Conservation (phyloP, 768 basidiomycete species). For the Termitomyces sp. region DNA sequence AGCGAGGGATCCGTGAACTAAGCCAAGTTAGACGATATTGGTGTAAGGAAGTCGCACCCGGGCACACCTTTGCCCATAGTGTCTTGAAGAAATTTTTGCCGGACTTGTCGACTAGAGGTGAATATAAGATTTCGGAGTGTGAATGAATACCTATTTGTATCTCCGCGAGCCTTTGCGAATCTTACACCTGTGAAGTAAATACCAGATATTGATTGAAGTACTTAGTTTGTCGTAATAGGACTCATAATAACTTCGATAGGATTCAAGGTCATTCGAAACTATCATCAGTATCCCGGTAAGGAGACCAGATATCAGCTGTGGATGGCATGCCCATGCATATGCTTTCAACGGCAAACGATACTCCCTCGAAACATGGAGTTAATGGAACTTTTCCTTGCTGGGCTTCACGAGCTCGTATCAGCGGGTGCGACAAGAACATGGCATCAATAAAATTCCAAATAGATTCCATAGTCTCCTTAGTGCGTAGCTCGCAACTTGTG, state of each 20-base stretch:
- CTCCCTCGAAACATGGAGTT: neutral
- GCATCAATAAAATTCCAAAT: neutral
- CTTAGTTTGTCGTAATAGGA: too few species aligned
- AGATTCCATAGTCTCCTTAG: too few species aligned
- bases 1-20: constrained; percentile 98
- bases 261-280: neutral
- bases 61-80: neutral
- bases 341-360: neutral
- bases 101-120: neutral
- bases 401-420: neutral
- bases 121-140: neutral
- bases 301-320: neutral
- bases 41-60: neutral
- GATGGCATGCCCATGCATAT: neutral
- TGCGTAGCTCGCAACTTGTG: neutral
- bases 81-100: neutral
- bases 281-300: neutral
- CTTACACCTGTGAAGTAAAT: too few species aligned
- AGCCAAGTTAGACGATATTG: neutral
- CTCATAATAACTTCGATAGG: neutral
- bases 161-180: too few species aligned
- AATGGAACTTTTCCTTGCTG: neutral
- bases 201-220: too few species aligned
- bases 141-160: neutral
- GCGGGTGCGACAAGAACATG: neutral